Conservation (phyloP, 2,329 filamentous ascomycete species). For the Cercospora sp. region DNA sequence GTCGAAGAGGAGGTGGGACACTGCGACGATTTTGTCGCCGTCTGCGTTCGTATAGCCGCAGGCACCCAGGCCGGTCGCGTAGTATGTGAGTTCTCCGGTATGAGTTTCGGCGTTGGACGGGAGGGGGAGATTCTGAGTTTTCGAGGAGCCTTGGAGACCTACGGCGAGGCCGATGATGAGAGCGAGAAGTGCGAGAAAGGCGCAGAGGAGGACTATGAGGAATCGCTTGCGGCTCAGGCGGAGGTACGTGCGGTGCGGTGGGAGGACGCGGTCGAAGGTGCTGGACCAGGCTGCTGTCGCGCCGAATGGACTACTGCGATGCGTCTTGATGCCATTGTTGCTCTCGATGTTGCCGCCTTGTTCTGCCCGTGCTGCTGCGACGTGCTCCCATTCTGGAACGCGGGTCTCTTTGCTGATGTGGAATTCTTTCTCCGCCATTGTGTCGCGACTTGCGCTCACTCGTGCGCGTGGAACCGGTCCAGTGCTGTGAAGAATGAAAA, state of each 20-base stretch:
- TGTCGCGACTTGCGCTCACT: not conserved
- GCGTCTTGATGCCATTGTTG: not conserved
- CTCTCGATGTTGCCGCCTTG: not conserved
- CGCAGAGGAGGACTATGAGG: constrained; percentile 12
- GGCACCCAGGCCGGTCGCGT: constrained; percentile 66
- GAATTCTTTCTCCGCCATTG: constrained; percentile 4
- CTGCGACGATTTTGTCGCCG: constrained; percentile 64
- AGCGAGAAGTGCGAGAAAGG: constrained; percentile 14
- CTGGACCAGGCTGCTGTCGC: constrained; percentile 6
- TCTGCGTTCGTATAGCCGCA: constrained; percentile 62
- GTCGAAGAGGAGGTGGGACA: constrained; percentile 64
- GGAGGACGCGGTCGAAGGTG: constrained; percentile 12
- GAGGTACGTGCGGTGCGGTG: constrained; percentile 18
- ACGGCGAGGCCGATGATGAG: constrained; percentile 15
- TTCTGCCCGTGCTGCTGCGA: constrained; percentile 19
- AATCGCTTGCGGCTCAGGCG: constrained; percentile 8
- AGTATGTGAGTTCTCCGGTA: constrained; percentile 49
- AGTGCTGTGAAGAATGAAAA: not conserved
- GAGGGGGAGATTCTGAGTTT: constrained; percentile 51
- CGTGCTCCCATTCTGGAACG: constrained; percentile 30
- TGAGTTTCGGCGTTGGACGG: constrained; percentile 56
- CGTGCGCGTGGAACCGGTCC: not conserved
- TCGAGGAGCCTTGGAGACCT: not conserved
- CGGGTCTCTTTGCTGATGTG: constrained; percentile 21
- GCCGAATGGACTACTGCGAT: not conserved